A percentile compares a stretch with the other conserved stretches of the same genome.
Conservation (phyloP, 2,329 filamentous ascomycete species). For the Neopestalotiopsis clavispora region DNA sequence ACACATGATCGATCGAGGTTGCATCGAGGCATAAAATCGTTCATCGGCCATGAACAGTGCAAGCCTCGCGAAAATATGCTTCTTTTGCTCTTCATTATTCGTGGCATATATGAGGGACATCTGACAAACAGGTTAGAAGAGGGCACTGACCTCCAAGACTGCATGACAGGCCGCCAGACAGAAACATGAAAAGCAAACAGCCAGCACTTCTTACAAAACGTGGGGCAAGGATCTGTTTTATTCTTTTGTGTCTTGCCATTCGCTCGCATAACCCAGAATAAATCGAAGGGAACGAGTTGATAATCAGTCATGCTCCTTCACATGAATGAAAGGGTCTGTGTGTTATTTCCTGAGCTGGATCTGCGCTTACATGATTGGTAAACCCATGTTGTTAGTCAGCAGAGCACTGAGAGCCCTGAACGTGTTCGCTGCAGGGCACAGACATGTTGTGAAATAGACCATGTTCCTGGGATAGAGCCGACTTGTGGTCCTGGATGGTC, state of each 20-base stretch:
- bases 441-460: background rate
- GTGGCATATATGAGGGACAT: no score
- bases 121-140: background rate
- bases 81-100: background rate
- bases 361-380: background rate
- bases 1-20: background rate
- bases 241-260: background rate
- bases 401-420: background rate
- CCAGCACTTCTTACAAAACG: no score
- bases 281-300: background rate
- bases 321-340: background rate
- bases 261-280: background rate
- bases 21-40: background rate
- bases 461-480: background rate
- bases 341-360: background rate
- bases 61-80: background rate
- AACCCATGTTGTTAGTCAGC: background rate
- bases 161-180: background rate
- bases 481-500: background rate
- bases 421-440: slow-evolving; percentile 10
- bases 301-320: background rate
- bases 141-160: slow-evolving; percentile 3
- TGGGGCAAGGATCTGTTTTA: no score
- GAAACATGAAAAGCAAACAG: background rate
- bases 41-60: background rate